Conservation (phyloP, 768 basidiomycete species). For the Mycena haematopus region DNA sequence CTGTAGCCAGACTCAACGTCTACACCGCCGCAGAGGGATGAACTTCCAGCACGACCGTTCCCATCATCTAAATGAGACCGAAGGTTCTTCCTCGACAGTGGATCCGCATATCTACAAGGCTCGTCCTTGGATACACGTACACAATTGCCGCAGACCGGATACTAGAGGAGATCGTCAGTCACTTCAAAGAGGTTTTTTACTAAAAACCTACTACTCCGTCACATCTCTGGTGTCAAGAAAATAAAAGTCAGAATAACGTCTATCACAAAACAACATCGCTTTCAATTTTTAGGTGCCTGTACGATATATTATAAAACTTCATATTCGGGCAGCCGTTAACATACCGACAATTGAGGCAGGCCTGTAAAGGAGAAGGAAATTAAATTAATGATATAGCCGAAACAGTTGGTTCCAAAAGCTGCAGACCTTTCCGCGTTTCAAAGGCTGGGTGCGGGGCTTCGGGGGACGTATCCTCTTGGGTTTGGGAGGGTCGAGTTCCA, state of each 20-base stretch:
- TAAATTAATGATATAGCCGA: too few species aligned
- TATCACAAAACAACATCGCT: not conserved
- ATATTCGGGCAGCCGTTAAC: not conserved
- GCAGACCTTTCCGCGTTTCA: not conserved
- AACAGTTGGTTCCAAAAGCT: too few species aligned
- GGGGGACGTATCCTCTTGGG: conserved; percentile 10
- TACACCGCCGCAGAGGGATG: not conserved
- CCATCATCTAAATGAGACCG: not conserved
- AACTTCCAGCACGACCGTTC: not conserved
- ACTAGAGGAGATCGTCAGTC: not conserved
- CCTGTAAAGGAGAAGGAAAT: not conserved
- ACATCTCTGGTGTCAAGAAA: conserved; percentile 7
- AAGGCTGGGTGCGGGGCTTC: conserved; percentile 10
- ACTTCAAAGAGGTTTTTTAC: not conserved
- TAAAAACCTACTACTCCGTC: conserved; percentile 13
- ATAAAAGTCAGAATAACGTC: not conserved
- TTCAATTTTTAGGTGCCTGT: conserved; percentile 18
- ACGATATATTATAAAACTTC: not conserved
- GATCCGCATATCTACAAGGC: conserved; percentile 1
- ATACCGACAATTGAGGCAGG: conserved; percentile 16
- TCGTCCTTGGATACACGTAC: conserved; percentile 14
- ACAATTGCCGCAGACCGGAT: conserved; percentile 15
- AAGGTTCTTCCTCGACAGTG: not conserved
- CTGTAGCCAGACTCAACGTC: not conserved
- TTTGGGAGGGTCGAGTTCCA: not conserved